Evolutionary conservation across 495 filamentous ascomycete genomes (phyloP).

Genomic region (Aspergillus incahuasiensis): DNA sequence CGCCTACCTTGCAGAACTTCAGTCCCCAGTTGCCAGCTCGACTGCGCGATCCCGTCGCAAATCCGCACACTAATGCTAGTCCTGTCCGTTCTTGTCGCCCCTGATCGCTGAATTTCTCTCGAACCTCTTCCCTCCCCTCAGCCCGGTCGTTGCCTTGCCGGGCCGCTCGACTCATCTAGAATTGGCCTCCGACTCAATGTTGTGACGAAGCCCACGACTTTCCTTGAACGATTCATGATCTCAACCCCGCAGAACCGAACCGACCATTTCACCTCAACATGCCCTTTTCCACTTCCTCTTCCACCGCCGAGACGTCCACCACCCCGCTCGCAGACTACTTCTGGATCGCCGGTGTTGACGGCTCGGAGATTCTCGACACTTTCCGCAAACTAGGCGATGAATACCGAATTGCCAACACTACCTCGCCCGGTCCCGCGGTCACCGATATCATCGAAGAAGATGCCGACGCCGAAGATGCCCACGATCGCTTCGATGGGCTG

Average conservation of each 20-base stretch:
- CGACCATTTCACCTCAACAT: slow-evolving; percentile 17
- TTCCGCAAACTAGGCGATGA: slow-evolving; percentile 49
- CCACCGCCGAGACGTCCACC: slow-evolving; percentile 44
- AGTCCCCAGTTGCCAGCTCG: slow-evolving; percentile 1
- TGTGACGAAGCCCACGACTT: slow-evolving; percentile 28
- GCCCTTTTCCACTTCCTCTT: slow-evolving; percentile 26
- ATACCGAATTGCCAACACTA: slow-evolving; percentile 41
- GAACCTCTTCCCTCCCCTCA: background rate
- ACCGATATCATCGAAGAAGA: slow-evolving; percentile 82
- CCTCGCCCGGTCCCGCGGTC: slow-evolving; percentile 50
- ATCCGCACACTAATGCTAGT: slow-evolving; percentile 19
- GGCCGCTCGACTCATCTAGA: slow-evolving; percentile 10
- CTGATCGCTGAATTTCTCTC: slow-evolving; percentile 16
- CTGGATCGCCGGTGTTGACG: slow-evolving; percentile 94
- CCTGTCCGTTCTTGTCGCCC: slow-evolving; percentile 12
- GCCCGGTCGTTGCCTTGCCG: slow-evolving; percentile 23
- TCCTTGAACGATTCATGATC: slow-evolving; percentile 23
- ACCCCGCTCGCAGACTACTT: slow-evolving; percentile 96
- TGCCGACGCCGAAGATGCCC: slow-evolving; percentile 55
- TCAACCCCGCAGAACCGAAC: slow-evolving; percentile 18
- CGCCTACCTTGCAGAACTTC: slow-evolving; percentile 3
- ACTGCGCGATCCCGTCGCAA: slow-evolving; percentile 20
- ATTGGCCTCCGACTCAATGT: slow-evolving; percentile 25
- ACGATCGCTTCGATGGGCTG: slow-evolving; percentile 32
- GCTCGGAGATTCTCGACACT: slow-evolving; percentile 47